phyloP scores from a whole-genome alignment of 2,329 filamentous ascomycete species.

The Cytospora mali region DNA sequence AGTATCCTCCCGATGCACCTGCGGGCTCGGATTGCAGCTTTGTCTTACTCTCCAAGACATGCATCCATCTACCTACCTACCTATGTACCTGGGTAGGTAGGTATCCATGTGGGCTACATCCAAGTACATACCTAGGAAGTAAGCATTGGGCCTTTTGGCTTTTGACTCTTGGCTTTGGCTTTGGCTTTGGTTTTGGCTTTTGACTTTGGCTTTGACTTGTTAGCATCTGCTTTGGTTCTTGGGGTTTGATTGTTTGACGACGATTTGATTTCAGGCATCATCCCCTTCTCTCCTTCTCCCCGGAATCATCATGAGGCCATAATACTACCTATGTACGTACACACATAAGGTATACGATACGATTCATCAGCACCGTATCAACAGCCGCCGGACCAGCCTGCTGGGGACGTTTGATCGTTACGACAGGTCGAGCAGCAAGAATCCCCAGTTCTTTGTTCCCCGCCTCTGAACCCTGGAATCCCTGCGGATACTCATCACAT shows the following conservation, averaged over 20 bases:
- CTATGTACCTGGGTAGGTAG: not conserved
- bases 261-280: too few species aligned
- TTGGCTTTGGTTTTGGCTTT: too few species aligned
- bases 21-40: not conserved
- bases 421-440: conserved; percentile 14
- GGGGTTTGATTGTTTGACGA: too few species aligned
- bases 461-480: conserved; percentile 10
- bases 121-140: too few species aligned
- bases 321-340: too few species aligned
- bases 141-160: too few species aligned
- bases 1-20: not conserved
- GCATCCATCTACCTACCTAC: not conserved
- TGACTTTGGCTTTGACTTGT: too few species aligned
- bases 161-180: too few species aligned
- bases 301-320: too few species aligned
- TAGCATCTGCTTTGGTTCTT: too few species aligned
- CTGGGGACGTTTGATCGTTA: not conserved
- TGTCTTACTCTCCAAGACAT: not conserved
- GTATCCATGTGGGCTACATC: too few species aligned
- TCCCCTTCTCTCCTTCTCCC: too few species aligned
- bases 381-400: conserved; percentile 27
- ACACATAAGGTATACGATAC: conserved; percentile 4
- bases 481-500: conserved; percentile 20
- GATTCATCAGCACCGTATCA: conserved; percentile 18
- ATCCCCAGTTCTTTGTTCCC: conserved; percentile 20